Evolutionary conservation across 202 grass and related monocot genomes (phyloP).

Genomic region (Setaria viridis): DNA sequence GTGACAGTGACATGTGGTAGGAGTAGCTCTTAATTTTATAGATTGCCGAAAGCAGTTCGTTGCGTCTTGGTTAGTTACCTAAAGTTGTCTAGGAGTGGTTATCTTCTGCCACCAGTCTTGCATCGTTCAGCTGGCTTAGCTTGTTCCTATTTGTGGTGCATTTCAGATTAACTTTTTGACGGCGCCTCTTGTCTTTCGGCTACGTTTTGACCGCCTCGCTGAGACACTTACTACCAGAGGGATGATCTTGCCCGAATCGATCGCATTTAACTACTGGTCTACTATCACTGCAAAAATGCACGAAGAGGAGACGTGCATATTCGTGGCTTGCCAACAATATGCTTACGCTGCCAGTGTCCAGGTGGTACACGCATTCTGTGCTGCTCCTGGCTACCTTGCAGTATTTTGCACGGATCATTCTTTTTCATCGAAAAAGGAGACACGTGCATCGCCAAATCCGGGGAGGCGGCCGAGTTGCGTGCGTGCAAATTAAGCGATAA

Average conservation of each 20-base stretch:
- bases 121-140: background rate
- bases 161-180: no score
- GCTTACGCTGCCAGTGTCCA: background rate
- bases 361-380: background rate
- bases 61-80: background rate
- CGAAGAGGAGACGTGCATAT: no score
- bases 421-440: background rate
- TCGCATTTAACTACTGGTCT: background rate
- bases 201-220: no score
- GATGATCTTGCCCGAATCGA: background rate
- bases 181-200: no score
- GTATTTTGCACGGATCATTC: background rate
- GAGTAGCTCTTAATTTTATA: background rate
- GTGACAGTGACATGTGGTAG: background rate
- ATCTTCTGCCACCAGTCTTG: background rate
- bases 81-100: background rate
- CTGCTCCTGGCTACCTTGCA: background rate
- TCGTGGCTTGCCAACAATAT: no score
- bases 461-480: background rate
- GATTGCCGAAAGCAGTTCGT: conserved; percentile 11
- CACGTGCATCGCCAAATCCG: background rate
- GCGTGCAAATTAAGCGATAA: background rate
- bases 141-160: background rate
- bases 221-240: no score
- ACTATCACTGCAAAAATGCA: no score